Conservation (phyloP, 2,329 filamentous ascomycete genomes). For the Phaeoacremonium minimum region DNA sequence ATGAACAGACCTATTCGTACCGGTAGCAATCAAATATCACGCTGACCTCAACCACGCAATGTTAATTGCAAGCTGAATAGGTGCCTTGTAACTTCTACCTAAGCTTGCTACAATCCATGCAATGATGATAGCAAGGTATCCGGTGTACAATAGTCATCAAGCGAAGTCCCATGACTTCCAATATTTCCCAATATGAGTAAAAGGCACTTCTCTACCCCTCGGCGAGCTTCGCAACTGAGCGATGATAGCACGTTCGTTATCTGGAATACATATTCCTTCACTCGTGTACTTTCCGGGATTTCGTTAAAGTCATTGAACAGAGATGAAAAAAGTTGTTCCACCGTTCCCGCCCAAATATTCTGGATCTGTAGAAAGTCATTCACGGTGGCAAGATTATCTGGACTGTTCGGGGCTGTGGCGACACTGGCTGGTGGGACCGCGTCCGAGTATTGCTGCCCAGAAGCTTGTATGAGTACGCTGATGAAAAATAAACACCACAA, state of each 20-base stretch:
- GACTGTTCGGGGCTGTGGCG: not conserved
- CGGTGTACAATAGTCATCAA: slow-evolving; percentile 4
- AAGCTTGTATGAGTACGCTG: slow-evolving; percentile 1
- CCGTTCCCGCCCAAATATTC: not conserved
- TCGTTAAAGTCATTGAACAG: not conserved
- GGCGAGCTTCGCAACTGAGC: slow-evolving; percentile 4
- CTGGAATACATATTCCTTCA: slow-evolving; percentile 2
- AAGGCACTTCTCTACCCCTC: slow-evolving; percentile 6
- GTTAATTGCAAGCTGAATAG: too few species aligned
- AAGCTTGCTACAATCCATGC: slow-evolving; percentile 1
- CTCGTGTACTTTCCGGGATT: not conserved
- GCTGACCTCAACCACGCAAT: too few species aligned
- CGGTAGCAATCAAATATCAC: too few species aligned
- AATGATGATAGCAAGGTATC: slow-evolving; percentile 5
- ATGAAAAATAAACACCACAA: slow-evolving; percentile 3
- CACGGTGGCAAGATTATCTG: slow-evolving; percentile 1
- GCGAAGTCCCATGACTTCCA: not conserved
- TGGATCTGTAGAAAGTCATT: not conserved
- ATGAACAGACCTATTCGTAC: too few species aligned
- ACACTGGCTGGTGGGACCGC: too few species aligned
- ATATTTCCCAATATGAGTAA: slow-evolving; percentile 2
- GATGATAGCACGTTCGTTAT: slow-evolving; percentile 6
- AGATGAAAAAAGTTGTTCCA: not conserved
- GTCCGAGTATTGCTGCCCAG: not conserved
- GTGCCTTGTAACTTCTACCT: too few species aligned